Conservation (phyloP, 1,139 yeast genomes). For the Pichiaceae sp. region DNA sequence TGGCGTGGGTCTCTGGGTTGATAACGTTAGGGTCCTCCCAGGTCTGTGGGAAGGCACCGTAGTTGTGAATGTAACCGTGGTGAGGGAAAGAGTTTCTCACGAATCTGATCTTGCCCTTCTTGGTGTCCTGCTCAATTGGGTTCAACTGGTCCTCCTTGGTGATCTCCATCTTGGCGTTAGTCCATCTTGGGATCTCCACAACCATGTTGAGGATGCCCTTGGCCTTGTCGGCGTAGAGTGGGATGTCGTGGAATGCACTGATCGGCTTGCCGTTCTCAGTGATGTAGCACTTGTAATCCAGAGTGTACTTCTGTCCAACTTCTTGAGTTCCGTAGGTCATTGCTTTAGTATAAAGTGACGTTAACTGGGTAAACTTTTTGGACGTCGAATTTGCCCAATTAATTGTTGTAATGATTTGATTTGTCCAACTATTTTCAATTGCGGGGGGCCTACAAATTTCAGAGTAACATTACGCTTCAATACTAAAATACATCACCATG, state of each 20-base stretch:
- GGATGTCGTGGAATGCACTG: conserved; percentile 74
- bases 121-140: conserved; percentile 81
- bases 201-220: conserved; percentile 73
- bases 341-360: too few species aligned
- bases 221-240: conserved; percentile 55
- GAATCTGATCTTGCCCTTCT: conserved; percentile 75
- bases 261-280: conserved; percentile 61
- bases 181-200: conserved; percentile 89
- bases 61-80: conserved; percentile 86
- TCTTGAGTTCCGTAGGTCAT: conserved; percentile 77
- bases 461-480: too few species aligned
- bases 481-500: conserved; percentile 1
- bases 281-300: conserved; percentile 79
- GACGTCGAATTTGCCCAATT: too few species aligned
- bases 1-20: conserved; percentile 73
- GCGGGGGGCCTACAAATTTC: too few species aligned
- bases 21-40: conserved; percentile 79
- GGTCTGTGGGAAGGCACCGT: conserved; percentile 92
- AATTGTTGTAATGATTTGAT: too few species aligned
- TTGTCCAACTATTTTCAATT: too few species aligned
- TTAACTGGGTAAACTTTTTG: too few species aligned
- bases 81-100: conserved; percentile 85
- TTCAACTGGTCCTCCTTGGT: conserved; percentile 56
- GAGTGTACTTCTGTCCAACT: conserved; percentile 85
- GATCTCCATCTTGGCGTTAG: conserved; percentile 84